Base-by-base conservation (phyloP, 768 basidiomycete genomes). In the Lentinula lateritia region DNA sequence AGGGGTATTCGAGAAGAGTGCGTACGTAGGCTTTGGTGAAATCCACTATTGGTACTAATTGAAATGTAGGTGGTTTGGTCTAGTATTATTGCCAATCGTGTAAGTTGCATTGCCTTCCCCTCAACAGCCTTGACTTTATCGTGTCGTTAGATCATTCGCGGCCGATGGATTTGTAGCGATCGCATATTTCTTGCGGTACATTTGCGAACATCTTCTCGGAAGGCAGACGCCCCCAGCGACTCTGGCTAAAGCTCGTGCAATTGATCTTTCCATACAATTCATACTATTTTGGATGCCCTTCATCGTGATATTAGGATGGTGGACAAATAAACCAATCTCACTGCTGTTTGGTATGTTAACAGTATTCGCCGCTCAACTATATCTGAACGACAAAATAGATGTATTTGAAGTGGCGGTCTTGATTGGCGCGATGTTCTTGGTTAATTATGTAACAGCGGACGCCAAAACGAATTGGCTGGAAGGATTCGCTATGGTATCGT, bases 391-490 rank as follows among this genome's bases (percentile, higher is more conserved):
- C 64, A 34, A 59, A 2, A n/a, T 62, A 89, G 89, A 90, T 71
- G 72, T 86, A 56, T 89, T 86, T 65, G 88, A 90, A 68, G 80
- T 91, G 2, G 82, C 85, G 0, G 64, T 86, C 20, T 72, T 90
- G 38, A 69, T 92, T 3, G 87, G 83, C 1, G 78, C 88, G 2
- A 87, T 85, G 67, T 90, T 91, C 75, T 73, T 91, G 52, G 89
- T 91, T 57, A 92, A 92, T 72, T 90, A 88, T 67, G 86, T 91
- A 56, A 90, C 89, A 12, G 86, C 87, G 0, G 89, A 91, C 68
- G 75, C 83, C 13, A 90, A 91, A 72, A 90, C 90, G 3, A 91
- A 91, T 66, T 91, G 89, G 88, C 83, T 81, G 1, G 89, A 90
- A 73, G 88, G 90, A 15, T 76, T 79, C 48, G 79, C 84, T 18